Evolutionary conservation across 2,329 filamentous ascomycete species (phyloP), one percentile per base, ranked within the genome.

Genomic region (Myriosclerotinia curreyana): DNA sequence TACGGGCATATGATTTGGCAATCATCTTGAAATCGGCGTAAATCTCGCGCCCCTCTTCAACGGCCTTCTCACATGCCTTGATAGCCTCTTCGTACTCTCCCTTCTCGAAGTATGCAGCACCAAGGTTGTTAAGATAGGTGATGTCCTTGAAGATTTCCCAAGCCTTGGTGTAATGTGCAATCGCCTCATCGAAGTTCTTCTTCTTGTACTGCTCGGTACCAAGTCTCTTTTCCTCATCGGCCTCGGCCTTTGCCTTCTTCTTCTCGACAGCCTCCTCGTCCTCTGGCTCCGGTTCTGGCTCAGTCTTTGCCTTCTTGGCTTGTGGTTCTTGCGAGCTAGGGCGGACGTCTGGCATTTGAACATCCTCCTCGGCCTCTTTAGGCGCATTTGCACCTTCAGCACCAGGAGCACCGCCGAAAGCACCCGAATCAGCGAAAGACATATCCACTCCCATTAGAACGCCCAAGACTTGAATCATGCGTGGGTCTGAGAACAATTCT

Each of bases 201-300:
- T 98, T 98, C 88, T 99, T 99, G 84, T 99, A 99, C 77, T 89
- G 88, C 71, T 95, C 92, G 17, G 94, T 99, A 65, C 95, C 95
- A 64, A 96, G 82, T 38, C 88, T 90, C 86, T 99, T 99, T 79
- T 97, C 90, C 76, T 92, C 91, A 72, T 99, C 95, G 52, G 93
- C 95, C 68, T 90, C 91, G 73, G 89, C 91, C 82, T 98, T 96
- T 49, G 92, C 91, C 81, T 95, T 91, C 79, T 90, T 90, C 79
- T 93, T 92, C 66, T 90, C 90, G 64, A 86, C 76, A 0, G 88
- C 84, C 76, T 98, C 95, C 73, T 96, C 92, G 70, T 96, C 92
- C 74, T 91, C 81, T 17, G 82, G 79, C 72, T 90, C 87, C 0
- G 85, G 83, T 71, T 79, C 78, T 14, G 81, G 80, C 62, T 82